Conservation (phyloP, 495 filamentous ascomycete species). For the Talaromyces thailandensis region DNA sequence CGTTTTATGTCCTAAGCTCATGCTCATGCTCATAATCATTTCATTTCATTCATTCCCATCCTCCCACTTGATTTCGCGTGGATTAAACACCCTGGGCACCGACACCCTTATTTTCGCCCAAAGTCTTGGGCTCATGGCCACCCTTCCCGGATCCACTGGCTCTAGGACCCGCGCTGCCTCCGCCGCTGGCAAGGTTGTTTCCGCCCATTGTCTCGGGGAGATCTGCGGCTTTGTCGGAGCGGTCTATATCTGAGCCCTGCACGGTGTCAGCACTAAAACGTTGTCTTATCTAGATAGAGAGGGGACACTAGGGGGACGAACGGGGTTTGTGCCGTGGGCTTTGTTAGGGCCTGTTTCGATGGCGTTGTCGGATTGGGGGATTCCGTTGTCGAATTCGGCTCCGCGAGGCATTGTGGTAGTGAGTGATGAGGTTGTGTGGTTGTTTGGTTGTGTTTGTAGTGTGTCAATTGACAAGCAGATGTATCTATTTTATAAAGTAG, state of each 20-base stretch:
- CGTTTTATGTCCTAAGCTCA: no score
- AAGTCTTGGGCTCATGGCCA: constrained; percentile 29
- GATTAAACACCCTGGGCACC: constrained; percentile 13
- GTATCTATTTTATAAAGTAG: no score
- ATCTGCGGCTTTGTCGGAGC: constrained; percentile 30
- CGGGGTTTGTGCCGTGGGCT: constrained; percentile 30
- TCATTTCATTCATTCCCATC: no score
- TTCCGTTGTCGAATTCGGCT: constrained; percentile 39
- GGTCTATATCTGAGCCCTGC: constrained; percentile 31
- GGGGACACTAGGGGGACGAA: constrained; percentile 13
- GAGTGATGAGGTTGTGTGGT: constrained; percentile 3
- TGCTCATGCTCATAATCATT: no score
- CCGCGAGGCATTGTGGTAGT: constrained; percentile 37
- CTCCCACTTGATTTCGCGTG: no score
- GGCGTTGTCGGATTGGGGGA: constrained; percentile 41
- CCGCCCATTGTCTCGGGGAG: constrained; percentile 31
- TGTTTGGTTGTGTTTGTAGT: background rate
- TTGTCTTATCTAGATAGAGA: background rate
- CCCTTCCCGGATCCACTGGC: constrained; percentile 29
- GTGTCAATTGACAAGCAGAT: background rate
- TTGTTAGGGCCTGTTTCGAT: constrained; percentile 37
- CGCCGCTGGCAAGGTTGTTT: constrained; percentile 17
- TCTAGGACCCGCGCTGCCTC: constrained; percentile 14
- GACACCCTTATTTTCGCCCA: constrained; percentile 30
- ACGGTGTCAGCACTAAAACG: no score